Evolutionary conservation across 306 rosid genomes (phyloP).

Genomic region (Oxytropis ochrocephala): DNA sequence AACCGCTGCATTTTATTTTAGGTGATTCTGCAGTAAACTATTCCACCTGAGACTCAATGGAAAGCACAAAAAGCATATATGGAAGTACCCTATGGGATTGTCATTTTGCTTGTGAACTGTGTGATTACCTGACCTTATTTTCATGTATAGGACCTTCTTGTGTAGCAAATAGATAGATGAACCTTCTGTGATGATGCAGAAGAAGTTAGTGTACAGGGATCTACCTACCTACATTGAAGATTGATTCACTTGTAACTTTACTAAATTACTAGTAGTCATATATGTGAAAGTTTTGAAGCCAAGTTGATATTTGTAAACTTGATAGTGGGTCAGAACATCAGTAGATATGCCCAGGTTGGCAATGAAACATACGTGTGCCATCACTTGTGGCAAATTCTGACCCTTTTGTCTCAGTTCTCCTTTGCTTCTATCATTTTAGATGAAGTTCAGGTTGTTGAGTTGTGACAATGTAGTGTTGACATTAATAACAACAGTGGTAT

Average conservation of each 20-base stretch:
- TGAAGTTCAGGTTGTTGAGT: conserved; percentile 2
- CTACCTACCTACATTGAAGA: conserved; percentile 22
- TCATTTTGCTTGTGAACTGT: conserved; percentile 30
- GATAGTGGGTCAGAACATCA: conserved; percentile 25
- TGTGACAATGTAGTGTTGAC: conserved; percentile 7
- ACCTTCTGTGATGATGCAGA: conserved; percentile 24
- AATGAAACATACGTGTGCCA: conserved; percentile 21
- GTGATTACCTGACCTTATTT: conserved; percentile 4
- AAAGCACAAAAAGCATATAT: conserved; percentile 18
- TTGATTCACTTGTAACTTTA: conserved; percentile 31
- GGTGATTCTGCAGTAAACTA: conserved; percentile 61
- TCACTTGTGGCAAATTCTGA: conserved; percentile 44
- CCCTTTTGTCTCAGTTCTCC: conserved; percentile 6
- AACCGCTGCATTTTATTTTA: conserved; percentile 19
- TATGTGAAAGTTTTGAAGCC: conserved; percentile 26
- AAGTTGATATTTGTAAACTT: conserved; percentile 17
- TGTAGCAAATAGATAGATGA: conserved; percentile 23
- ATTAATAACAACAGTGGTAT: not conserved
- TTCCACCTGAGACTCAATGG: conserved; percentile 21
- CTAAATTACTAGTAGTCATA: conserved; percentile 11
- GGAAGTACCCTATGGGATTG: conserved; percentile 27
- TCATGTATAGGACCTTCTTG: conserved; percentile 17
- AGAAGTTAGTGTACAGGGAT: conserved; percentile 33
- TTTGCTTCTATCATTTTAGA: not conserved
- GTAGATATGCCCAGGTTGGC: conserved; percentile 46